Percentiles rank a stretch among this genome's conserved stretches.
Evolutionary conservation across 1,284 basidiomycete species (phyloP).

Genomic region (Marasmius sp.): DNA sequence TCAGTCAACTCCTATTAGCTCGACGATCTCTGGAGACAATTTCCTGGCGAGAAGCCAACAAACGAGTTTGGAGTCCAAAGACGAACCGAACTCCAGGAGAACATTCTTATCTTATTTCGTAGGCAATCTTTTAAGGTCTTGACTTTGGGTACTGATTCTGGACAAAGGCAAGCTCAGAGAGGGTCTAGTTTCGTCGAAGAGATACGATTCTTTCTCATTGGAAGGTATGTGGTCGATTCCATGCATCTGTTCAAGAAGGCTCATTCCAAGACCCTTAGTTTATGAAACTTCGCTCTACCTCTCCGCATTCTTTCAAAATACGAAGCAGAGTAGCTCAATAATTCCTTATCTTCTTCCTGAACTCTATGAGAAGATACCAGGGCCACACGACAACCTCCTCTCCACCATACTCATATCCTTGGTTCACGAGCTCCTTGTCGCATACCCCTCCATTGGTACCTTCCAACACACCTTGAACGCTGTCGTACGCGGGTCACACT

Average conservation of each 20-base stretch:
- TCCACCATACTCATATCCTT: slow-evolving; percentile 44
- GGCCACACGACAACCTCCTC: slow-evolving; percentile 27
- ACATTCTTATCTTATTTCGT: slow-evolving; percentile 69
- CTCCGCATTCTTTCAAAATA: slow-evolving; percentile 56
- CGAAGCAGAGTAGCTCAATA: slow-evolving; percentile 57
- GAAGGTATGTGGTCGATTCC: slow-evolving; percentile 49
- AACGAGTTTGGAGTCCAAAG: slow-evolving; percentile 35
- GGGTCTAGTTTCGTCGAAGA: slow-evolving; percentile 58
- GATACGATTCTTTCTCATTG: slow-evolving; percentile 56
- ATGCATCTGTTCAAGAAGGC: neutral
- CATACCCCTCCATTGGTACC: slow-evolving; percentile 59
- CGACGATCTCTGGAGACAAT: slow-evolving; percentile 40
- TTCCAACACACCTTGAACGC: slow-evolving; percentile 48
- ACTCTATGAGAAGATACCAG: slow-evolving; percentile 35
- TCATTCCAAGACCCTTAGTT: slow-evolving; percentile 34
- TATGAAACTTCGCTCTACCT: slow-evolving; percentile 73
- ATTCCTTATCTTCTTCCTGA: slow-evolving; percentile 55
- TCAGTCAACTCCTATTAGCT: slow-evolving; percentile 52
- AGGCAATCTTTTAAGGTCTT: slow-evolving; percentile 25
- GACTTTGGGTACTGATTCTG: slow-evolving; percentile 2
- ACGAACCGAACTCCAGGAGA: slow-evolving; percentile 55
- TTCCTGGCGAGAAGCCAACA: slow-evolving; percentile 28
- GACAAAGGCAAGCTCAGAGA: slow-evolving; percentile 67
- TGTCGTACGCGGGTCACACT: slow-evolving; percentile 34
- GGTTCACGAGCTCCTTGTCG: slow-evolving; percentile 51